A percentile compares a stretch with the other conserved stretches of the same genome.
These are phyloP conservation scores for Zalaria sp. DNA, from an alignment of 2,329 filamentous ascomycete species.

Conservation along the genomic window DNA sequence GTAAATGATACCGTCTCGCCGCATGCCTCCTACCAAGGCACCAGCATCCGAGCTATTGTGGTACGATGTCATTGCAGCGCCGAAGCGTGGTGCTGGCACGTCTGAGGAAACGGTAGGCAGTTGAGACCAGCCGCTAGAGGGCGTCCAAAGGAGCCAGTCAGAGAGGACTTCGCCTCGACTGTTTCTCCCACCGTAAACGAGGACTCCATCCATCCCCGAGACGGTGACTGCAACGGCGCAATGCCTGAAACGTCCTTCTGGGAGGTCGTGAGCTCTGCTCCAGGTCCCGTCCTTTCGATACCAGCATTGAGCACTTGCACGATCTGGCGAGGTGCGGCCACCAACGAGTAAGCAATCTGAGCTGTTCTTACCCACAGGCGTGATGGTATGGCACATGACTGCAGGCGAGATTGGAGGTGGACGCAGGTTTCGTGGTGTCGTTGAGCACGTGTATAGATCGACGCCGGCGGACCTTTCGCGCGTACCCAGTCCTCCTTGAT, in stretches of 20 bases:
- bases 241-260: conserved; percentile 62
- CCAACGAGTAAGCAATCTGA: conserved; percentile 53
- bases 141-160: conserved; percentile 31
- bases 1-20: conserved; percentile 46
- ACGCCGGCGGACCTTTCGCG: conserved; percentile 34
- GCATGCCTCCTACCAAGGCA: conserved; percentile 59
- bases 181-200: conserved; percentile 32
- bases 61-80: conserved; percentile 37
- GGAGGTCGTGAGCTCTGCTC: conserved; percentile 52
- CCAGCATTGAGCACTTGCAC: conserved; percentile 62
- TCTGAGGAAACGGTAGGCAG: conserved; percentile 10
- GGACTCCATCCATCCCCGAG: conserved; percentile 26
- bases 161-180: conserved; percentile 26
- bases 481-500: conserved; percentile 31
- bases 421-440: conserved; percentile 15
- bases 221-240: conserved; percentile 37
- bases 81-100: conserved; percentile 38
- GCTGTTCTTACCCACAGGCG: conserved; percentile 37
- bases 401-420: conserved; percentile 17
- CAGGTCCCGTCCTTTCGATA: conserved; percentile 49
- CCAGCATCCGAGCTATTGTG: conserved; percentile 28
- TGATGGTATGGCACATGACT: conserved; percentile 63
- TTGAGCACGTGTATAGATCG: conserved; percentile 22
- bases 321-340: conserved; percentile 63
- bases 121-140: conserved; percentile 36